Conservation (phyloP, 2,329 filamentous ascomycete species). For the Simplicillium aogashimaense region DNA sequence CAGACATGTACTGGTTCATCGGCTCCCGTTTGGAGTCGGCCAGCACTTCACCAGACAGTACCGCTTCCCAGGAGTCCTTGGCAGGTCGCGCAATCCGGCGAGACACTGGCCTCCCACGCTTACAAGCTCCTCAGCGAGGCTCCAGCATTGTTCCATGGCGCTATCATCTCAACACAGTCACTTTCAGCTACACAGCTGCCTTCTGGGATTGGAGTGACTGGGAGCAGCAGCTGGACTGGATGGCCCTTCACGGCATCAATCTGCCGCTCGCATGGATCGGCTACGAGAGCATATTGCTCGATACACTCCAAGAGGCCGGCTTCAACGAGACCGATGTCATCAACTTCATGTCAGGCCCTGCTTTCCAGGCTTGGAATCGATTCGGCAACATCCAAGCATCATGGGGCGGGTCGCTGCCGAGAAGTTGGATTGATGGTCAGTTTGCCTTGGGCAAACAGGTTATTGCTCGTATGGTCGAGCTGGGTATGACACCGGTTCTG, state of each 20-base stretch:
- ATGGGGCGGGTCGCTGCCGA: constrained; percentile 29
- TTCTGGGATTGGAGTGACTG: constrained; percentile 33
- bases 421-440: constrained; percentile 34
- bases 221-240: constrained; percentile 41
- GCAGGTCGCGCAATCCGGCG: constrained; percentile 1
- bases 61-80: constrained; percentile 11
- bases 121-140: too few species aligned
- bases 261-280: constrained; percentile 41
- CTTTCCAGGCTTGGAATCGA: constrained; percentile 43
- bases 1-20: too few species aligned
- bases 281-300: constrained; percentile 36
- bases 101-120: too few species aligned
- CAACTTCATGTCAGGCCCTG: constrained; percentile 36
- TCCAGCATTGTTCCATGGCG: constrained; percentile 9
- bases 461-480: constrained; percentile 35
- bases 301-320: constrained; percentile 34
- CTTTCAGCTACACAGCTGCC: constrained; percentile 1
- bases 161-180: constrained; percentile 35
- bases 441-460: constrained; percentile 37
- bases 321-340: constrained; percentile 31
- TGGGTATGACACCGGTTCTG: constrained; percentile 41
- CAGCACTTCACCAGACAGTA: constrained; percentile 7
- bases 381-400: constrained; percentile 42
- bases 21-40: constrained; percentile 8
- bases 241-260: constrained; percentile 38